phyloP scores from a whole-genome alignment of 176 grass and related monocot genomes.

The Hordeum vulgare region MorexV3_pseudomolecules_assembly NC_058522.1:280510693-280511192 shows the following conservation, averaged over 20 bases:
- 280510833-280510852: too few relatives aligned
- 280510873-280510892: neutral
- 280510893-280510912: neutral
- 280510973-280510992: neutral
- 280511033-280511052: neutral
- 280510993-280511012: neutral
- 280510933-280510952: neutral
- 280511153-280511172: neutral
- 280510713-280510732: too few relatives aligned
- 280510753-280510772: neutral
- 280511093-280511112: neutral
- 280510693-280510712: too few relatives aligned
- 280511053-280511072: neutral
- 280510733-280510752: neutral
- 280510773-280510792: neutral
- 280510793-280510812: neutral
- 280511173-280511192: neutral
- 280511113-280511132: neutral
- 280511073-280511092: neutral
- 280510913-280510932: neutral
- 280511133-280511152: neutral
- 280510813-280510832: neutral
- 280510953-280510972: neutral
- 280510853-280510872: neutral
- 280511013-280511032: neutral